Conservation (phyloP, 2,329 filamentous ascomycete species). For the Phialemonium atrogriseum region DNA sequence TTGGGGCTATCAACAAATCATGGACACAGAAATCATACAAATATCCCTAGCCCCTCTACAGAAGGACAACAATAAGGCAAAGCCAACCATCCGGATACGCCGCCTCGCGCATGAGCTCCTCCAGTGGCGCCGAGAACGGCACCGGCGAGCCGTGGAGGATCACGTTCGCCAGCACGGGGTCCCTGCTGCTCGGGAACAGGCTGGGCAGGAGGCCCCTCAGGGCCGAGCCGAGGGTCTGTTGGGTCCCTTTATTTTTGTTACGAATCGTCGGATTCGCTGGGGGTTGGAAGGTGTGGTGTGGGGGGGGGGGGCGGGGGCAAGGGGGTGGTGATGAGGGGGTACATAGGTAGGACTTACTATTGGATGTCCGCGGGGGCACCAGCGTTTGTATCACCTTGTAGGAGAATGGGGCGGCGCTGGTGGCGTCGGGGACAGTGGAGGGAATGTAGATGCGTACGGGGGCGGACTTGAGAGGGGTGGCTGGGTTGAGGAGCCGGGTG, state of each 20-base stretch:
- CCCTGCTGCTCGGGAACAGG: constrained; percentile 80
- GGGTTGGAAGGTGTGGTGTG: neutral
- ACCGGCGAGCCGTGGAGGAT: constrained; percentile 79
- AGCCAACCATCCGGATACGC: constrained; percentile 92
- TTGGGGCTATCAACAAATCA: no score
- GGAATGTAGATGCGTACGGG: constrained; percentile 84
- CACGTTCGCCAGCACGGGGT: constrained; percentile 74
- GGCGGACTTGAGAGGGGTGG: constrained; percentile 70
- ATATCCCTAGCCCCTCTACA: no score
- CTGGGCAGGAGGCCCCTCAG: constrained; percentile 68
- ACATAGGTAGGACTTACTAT: constrained; percentile 28
- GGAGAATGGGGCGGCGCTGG: constrained; percentile 29
- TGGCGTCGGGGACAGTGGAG: constrained; percentile 43
- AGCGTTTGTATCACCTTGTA: constrained; percentile 72
- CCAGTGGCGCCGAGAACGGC: constrained; percentile 70
- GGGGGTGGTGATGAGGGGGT: neutral
- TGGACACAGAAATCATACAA: no score
- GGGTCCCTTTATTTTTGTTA: constrained; percentile 29
- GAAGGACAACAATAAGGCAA: constrained; percentile 70
- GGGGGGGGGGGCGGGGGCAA: neutral
- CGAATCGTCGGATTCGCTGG: no score
- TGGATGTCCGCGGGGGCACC: constrained; percentile 41
- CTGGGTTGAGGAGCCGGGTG: constrained; percentile 65
- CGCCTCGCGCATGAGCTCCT: constrained; percentile 74
- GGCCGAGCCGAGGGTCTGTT: constrained; percentile 60